Base-by-base conservation (phyloP, 1,139 yeast genomes). In the Pichia sp. region DNA sequence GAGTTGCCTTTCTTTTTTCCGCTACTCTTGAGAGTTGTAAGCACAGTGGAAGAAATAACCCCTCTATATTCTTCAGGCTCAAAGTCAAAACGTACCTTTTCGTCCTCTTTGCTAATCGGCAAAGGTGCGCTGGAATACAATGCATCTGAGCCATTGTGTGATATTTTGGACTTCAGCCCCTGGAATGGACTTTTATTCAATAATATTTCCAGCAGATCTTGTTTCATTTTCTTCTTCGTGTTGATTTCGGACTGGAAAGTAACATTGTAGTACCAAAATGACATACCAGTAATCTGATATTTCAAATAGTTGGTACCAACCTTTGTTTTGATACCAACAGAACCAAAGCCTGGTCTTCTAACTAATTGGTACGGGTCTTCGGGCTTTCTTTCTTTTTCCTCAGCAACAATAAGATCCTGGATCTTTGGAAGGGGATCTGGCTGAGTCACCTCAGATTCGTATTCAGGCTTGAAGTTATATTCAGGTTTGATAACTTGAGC, bases 281-380 rank as follows among this genome's bases (percentile, higher is more conserved):
- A 51, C 32, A 62, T 16, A 34, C 54, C 54, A 1, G 54, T 31
- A 16, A 63, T 57, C 42, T 62, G 56, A 30, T 55, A 61, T 26
- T 57, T 57, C 10, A 62, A 53, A 41, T 53, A 58, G 31, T 63
- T 63, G 7, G 64, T 60, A 31, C 66, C 66, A 50, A 62, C 62
- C 26, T 61, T 59, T n/a, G 60, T 58, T 26, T 57, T 56, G 11
- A 58, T 59, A 49, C 65, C 66, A 26, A 57, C 41, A 10, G 54
- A 50, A 53, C 66, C 66, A 49, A 60, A 63, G 13, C 60, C 60
- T 5, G 62, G 62, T 61, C 62, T 59, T 55, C 51, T 50, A 34
- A 60, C 54, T 10, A 53, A 42, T 32, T 52, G 50, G 26, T 54
- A 43, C 1, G 61, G 59, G 15, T 56, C 61, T 29, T 52, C 58